These are phyloP conservation scores for Pseudogymnoascus sp. DNA, from an alignment of 2,329 filamentous ascomycete species.

Conservation along the genomic window DNA sequence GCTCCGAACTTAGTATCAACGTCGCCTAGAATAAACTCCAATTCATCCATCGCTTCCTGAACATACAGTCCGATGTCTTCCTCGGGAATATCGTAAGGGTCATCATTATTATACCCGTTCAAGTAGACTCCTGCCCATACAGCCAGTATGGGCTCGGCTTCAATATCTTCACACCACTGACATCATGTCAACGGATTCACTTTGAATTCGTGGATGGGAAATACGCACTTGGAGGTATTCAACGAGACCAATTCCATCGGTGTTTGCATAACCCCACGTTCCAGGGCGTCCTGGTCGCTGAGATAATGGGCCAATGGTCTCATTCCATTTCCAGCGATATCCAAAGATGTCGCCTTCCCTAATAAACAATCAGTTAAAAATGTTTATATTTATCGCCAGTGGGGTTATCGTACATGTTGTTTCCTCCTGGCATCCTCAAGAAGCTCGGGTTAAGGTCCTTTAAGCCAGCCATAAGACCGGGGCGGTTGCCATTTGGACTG, in stretches of 20 bases:
- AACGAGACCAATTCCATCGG: slow-evolving; percentile 43
- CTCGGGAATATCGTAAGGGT: slow-evolving; percentile 32
- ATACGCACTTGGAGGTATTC: slow-evolving; percentile 37
- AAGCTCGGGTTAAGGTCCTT: slow-evolving; percentile 48
- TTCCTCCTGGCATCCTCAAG: slow-evolving; percentile 58
- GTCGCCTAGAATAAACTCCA: slow-evolving; percentile 44
- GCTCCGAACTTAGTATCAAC: slow-evolving; percentile 39
- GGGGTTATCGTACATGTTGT: slow-evolving; percentile 41
- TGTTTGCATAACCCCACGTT: slow-evolving; percentile 37
- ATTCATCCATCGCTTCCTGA: slow-evolving; percentile 41
- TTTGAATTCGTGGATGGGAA: background rate
- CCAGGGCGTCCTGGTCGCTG: slow-evolving; percentile 32
- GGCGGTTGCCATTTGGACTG: slow-evolving; percentile 47
- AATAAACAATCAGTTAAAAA: slow-evolving; percentile 22
- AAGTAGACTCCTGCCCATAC: slow-evolving; percentile 42
- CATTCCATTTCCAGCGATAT: slow-evolving; percentile 32
- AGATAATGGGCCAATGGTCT: slow-evolving; percentile 34
- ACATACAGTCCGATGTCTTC: slow-evolving; percentile 39
- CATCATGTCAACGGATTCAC: background rate
- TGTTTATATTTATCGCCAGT: background rate
- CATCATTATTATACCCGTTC: slow-evolving; percentile 16
- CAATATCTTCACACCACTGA: slow-evolving; percentile 40
- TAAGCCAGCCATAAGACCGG: slow-evolving; percentile 47
- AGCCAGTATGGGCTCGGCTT: slow-evolving; percentile 38
- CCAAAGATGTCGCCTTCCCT: slow-evolving; percentile 22